Base-by-base conservation (phyloP, 1,139 yeast species). In the Lodderomyces jiufengensis region DNA sequence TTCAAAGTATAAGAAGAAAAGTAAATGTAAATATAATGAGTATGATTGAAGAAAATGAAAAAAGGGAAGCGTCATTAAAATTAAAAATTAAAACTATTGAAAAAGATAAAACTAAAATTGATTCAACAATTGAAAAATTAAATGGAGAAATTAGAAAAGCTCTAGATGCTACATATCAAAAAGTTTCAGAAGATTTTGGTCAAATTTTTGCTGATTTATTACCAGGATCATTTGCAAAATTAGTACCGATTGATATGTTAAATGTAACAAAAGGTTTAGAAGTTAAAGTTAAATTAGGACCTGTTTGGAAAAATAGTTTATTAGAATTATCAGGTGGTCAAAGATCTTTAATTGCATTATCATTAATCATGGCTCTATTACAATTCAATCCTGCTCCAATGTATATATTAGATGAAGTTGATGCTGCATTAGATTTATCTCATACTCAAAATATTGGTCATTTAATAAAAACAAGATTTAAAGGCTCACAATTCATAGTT, bases 371-470 rank as follows among this genome's bases (percentile, higher is more conserved):
- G 77, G 96, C 97, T 0, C 66, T 92, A 42, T 67, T 92, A 38
- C 95, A 90, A 57, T 90, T 86, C 67, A 87, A 88, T 57, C 98
- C 98, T 2, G 97, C 98, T 0, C 98, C 98, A 9, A 86, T 92
- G 95, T 92, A 92, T 56, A 90, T 92, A 50, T 68, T 92, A 41
- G 98, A 92, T 61, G 98, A 92, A 61, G 97, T 92, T 26, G 98
- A 92, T 62, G 98, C 99, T 1, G 99, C 99, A 1, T 73, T 94
- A 46, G 99, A 94, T 67, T 73, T 90, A 45, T 86, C 95, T 37
- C 99, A 94, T 57, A 94, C 99, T 1, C 97, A 94, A 59, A 92
- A 92, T 52, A 92, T 94, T 52, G 99, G 99, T 4, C 96, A 88
- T 54, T 70, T 94, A 54, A 92, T 94, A 59, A 92, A 90, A 62